Conservation (phyloP, 140 eudicot species). For the Oenanthe javanica region DNA sequence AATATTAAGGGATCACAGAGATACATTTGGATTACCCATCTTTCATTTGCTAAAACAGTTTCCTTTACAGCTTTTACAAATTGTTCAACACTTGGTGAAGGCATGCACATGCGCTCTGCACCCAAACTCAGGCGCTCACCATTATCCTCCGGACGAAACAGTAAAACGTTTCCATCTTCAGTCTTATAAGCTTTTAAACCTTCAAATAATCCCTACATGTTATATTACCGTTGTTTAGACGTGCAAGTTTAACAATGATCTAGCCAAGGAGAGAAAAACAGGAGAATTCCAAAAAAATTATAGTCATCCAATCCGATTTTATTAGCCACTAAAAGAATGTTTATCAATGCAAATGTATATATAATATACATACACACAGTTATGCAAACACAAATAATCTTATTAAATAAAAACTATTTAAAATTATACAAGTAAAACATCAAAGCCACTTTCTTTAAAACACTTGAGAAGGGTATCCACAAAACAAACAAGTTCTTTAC, state of each 20-base stretch:
- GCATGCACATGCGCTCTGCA: constrained; percentile 93
- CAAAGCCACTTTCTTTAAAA: too few species aligned
- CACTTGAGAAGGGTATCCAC: too few species aligned
- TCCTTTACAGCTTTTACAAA: constrained; percentile 73
- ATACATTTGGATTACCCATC: constrained; percentile 48
- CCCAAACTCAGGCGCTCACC: constrained; percentile 78
- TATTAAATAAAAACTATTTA: too few species aligned
- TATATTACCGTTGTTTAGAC: too few species aligned
- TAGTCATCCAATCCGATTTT: too few species aligned
- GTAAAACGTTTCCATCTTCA: constrained; percentile 50
- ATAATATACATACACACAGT: too few species aligned
- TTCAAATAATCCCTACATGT: constrained; percentile 61
- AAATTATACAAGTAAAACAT: too few species aligned
- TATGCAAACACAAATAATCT: too few species aligned
- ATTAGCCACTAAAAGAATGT: too few species aligned
- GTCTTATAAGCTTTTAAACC: constrained; percentile 71
- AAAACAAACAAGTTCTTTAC: too few species aligned
- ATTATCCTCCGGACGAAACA: constrained; percentile 75
- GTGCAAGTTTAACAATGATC: neutral
- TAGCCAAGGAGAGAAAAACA: neutral
- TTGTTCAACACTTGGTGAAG: constrained; percentile 54
- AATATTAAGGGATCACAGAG: neutral
- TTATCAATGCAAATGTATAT: too few species aligned
- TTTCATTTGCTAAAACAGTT: constrained; percentile 63
- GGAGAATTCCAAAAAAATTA: too few species aligned